Percentiles rank a stretch among this genome's conserved stretches.
These are phyloP conservation scores for Eucalyptus urophylla DNA, from an alignment of 345 rosid species.

Conservation along the genomic window DNA sequence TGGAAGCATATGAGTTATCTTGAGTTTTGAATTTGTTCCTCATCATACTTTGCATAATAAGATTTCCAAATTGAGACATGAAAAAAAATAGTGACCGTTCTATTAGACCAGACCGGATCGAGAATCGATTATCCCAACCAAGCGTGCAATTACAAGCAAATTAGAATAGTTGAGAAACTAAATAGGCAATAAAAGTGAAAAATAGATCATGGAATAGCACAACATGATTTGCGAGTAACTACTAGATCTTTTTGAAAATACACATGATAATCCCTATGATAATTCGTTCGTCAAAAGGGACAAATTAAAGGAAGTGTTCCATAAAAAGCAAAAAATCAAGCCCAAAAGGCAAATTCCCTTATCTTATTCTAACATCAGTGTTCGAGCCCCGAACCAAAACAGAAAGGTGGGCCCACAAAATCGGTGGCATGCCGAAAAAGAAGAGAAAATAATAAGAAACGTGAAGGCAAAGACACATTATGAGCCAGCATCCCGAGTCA, in stretches of 20 bases:
- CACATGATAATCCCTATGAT: neutral
- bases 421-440: neutral
- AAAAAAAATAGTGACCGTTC: accelerated
- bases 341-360: neutral
- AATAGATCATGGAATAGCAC: neutral
- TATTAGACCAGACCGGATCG: accelerated
- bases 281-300: neutral
- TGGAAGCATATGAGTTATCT: too few relatives aligned
- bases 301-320: neutral
- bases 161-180: neutral
- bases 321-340: neutral
- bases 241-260: neutral
- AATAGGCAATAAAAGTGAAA: too few relatives aligned
- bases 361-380: neutral
- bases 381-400: neutral
- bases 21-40: too few relatives aligned
- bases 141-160: neutral
- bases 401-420: neutral
- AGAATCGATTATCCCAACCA: too few relatives aligned
- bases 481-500: neutral
- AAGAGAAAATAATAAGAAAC: neutral
- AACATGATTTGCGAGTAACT: neutral
- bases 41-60: too few relatives aligned
- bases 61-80: too few relatives aligned
- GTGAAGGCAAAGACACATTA: neutral